Percentiles rank a stretch among this genome's conserved stretches.
Evolutionary conservation across 441 rosid species (phyloP).

Genomic region (Corymbia citriodora): DNA sequence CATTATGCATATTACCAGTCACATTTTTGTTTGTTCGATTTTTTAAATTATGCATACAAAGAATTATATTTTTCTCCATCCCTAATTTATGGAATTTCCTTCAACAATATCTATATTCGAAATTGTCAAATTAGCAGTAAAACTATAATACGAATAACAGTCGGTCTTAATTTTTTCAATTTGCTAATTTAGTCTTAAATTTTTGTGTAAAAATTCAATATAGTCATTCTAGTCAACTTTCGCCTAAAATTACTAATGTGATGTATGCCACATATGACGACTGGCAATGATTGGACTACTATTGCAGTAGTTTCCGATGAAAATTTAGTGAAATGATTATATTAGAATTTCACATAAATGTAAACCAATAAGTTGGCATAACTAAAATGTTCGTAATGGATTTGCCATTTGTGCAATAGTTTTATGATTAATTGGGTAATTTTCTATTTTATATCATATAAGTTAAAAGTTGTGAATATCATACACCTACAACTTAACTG

Average conservation of each 20-base stretch:
- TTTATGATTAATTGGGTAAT: background rate
- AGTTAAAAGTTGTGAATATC: background rate
- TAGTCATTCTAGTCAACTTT: rapidly evolving
- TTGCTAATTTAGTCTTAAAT: background rate
- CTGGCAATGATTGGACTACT: rapidly evolving
- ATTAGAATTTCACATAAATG: rapidly evolving
- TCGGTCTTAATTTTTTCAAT: background rate
- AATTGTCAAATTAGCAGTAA: background rate
- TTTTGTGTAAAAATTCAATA: rapidly evolving
- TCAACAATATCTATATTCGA: background rate
- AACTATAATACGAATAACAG: background rate
- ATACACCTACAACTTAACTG: background rate
- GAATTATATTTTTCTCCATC: background rate
- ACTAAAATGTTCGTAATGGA: background rate
- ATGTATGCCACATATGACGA: rapidly evolving
- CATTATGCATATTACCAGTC: background rate
- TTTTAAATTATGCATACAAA: background rate
- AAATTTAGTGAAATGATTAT: no score
- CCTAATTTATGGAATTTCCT: background rate
- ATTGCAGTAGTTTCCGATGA: rapidly evolving
- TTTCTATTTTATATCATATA: background rate
- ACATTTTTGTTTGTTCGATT: no score
- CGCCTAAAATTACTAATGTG: rapidly evolving
- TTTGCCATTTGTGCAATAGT: rapidly evolving
- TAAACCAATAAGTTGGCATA: background rate